phyloP scores from a whole-genome alignment of 169 alveolate genomes.

The Cryptosporidium ryanae region DNA sequence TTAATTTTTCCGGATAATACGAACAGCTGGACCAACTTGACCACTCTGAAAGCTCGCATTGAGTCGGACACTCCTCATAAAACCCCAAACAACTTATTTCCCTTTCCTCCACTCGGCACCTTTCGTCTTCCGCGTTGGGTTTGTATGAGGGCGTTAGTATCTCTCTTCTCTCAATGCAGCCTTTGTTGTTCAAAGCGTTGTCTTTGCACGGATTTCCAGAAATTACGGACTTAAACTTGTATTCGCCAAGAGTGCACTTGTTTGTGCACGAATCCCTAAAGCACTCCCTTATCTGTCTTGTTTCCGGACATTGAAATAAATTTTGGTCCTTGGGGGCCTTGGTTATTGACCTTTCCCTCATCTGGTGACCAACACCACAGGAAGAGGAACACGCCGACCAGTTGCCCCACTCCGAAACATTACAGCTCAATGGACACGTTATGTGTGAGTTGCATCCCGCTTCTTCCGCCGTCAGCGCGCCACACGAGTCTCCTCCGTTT shows the following conservation, averaged over 20 bases:
- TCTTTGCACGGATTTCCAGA: conserved; percentile 30
- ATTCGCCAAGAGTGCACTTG: conserved; percentile 43
- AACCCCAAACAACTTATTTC: conserved; percentile 9
- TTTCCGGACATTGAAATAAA: conserved; percentile 55
- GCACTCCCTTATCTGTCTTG: conserved; percentile 60
- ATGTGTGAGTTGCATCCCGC: conserved; percentile 76
- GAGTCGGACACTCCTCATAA: conserved; percentile 10
- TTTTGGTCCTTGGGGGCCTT: conserved; percentile 73
- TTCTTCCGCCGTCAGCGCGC: conserved; percentile 58
- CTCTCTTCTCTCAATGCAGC: conserved; percentile 55
- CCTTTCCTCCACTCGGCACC: conserved; percentile 54
- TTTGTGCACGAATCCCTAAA: conserved; percentile 36
- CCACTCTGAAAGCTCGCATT: conserved; percentile 44
- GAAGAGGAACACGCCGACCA: conserved; percentile 80
- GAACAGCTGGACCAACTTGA: conserved; percentile 53
- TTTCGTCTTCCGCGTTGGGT: background rate
- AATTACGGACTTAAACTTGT: conserved; percentile 17
- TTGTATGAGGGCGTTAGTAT: conserved; percentile 28
- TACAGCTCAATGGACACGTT: conserved; percentile 77
- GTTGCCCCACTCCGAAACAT: conserved; percentile 79
- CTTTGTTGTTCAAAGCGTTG: background rate
- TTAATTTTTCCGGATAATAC: background rate
- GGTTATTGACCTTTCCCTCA: conserved; percentile 77
- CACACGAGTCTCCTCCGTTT: conserved; percentile 77
- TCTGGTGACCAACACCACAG: conserved; percentile 79